These are phyloP conservation scores for Pyrenophora seminiperda DNA, from an alignment of 2,329 filamentous ascomycete species.

Conservation along the genomic window DNA sequence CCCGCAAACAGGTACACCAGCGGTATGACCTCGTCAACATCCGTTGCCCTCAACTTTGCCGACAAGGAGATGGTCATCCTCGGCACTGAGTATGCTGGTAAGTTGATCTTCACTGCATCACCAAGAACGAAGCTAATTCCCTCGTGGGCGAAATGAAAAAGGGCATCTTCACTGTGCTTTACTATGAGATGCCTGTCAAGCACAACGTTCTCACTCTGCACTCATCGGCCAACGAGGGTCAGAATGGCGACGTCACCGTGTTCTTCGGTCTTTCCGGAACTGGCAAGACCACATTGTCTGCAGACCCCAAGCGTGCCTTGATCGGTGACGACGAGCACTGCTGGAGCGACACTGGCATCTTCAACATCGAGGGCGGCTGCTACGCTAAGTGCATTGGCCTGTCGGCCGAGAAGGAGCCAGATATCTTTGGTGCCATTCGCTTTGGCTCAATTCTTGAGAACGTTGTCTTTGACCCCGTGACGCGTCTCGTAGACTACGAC, in stretches of 20 bases:
- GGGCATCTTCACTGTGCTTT: slow-evolving; percentile 97
- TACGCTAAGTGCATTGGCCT: slow-evolving; percentile 99
- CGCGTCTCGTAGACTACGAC: slow-evolving; percentile 92
- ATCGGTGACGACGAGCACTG: slow-evolving; percentile 99
- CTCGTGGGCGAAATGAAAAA: slow-evolving; percentile 72
- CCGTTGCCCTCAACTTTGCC: slow-evolving; percentile 97
- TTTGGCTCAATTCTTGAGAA: slow-evolving; percentile 99
- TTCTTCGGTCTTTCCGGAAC: slow-evolving; percentile 99
- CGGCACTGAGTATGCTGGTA: slow-evolving; percentile 94
- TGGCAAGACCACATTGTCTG: slow-evolving; percentile 97
- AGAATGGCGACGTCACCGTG: slow-evolving; percentile 92
- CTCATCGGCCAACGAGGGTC: slow-evolving; percentile 97
- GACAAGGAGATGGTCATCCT: slow-evolving; percentile 99
- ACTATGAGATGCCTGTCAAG: slow-evolving; percentile 99
- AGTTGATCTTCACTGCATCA: slow-evolving; percentile 10
- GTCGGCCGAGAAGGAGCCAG: slow-evolving; percentile 97
- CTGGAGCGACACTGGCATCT: slow-evolving; percentile 95
- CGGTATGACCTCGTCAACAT: slow-evolving; percentile 98
- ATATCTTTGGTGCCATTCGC: slow-evolving; percentile 94
- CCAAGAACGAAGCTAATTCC: slow-evolving; percentile 14
- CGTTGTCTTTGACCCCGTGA: slow-evolving; percentile 92
- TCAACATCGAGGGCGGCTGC: slow-evolving; percentile 99
- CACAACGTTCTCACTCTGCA: slow-evolving; percentile 98
- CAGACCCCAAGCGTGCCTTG: slow-evolving; percentile 91
- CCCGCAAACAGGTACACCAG: slow-evolving; percentile 97